phyloP scores from a whole-genome alignment of 139 green algal species.

The Coelastrella sp. region DNA sequence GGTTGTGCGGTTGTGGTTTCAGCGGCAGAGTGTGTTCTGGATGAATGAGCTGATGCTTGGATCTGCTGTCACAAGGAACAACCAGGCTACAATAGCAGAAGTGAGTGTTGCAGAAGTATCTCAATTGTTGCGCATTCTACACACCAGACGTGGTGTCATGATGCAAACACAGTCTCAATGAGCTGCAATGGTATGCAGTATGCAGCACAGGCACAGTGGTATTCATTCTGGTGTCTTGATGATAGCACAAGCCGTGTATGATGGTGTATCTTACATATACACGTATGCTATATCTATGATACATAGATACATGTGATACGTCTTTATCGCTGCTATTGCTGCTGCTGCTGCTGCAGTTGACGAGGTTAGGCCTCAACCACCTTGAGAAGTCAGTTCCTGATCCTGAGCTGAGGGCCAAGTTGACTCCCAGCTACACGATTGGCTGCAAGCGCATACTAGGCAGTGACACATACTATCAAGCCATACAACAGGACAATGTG shows the following conservation, averaged over 20 bases:
- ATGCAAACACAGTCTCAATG: too few species aligned
- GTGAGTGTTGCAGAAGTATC: neutral
- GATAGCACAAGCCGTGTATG: too few species aligned
- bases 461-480: slow-evolving; percentile 32
- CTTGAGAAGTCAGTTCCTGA: slow-evolving; percentile 3
- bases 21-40: slow-evolving; percentile 1
- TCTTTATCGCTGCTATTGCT: neutral
- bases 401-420: neutral
- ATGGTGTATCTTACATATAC: too few species aligned
- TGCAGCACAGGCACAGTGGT: too few species aligned
- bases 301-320: too few species aligned
- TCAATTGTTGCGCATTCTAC: too few species aligned
- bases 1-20: neutral
- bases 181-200: too few species aligned
- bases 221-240: too few species aligned
- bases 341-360: neutral
- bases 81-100: neutral
- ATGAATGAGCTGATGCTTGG: slow-evolving; percentile 23
- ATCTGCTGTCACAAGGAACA: slow-evolving; percentile 11
- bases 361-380: neutral
- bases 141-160: neutral
- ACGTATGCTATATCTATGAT: too few species aligned
- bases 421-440: slow-evolving; percentile 6
- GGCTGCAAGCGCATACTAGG: slow-evolving; percentile 26
- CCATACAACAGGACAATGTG: slow-evolving; percentile 4